phyloP scores from a whole-genome alignment of 228 moss, liverwort and hornwort genomes.

The Sphagnum magellanicum region DNA sequence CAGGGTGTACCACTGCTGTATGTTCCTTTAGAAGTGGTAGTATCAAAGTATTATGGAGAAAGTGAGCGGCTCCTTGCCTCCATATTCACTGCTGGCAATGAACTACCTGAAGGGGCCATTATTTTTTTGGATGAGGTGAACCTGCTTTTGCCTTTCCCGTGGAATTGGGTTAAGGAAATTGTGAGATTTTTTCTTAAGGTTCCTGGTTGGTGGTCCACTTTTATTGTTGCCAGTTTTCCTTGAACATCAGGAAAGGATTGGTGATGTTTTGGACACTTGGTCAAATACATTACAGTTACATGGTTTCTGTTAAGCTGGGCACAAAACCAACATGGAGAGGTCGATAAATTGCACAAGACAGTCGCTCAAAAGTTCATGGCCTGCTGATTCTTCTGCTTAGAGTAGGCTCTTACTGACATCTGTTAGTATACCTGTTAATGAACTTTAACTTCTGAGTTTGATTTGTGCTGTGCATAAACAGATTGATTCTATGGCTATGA shows the following conservation, averaged over 20 bases:
- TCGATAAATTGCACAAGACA: too few species aligned
- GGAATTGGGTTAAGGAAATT: too few species aligned
- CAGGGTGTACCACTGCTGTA: conserved; percentile 72
- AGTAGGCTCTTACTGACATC: not conserved
- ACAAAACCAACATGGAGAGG: too few species aligned
- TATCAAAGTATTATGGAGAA: conserved; percentile 88
- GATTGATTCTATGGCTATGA: conserved; percentile 76
- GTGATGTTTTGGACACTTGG: not conserved
- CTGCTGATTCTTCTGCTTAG: not conserved
- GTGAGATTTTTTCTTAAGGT: too few species aligned
- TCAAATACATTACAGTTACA: too few species aligned
- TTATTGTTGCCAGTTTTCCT: not conserved
- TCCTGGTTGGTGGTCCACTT: not conserved
- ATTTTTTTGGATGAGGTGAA: conserved; percentile 74
- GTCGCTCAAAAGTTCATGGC: too few species aligned
- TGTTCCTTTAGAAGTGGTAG: conserved; percentile 76
- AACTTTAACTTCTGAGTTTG: not conserved
- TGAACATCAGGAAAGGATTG: not conserved
- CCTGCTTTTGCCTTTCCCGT: not conserved
- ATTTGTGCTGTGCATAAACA: conserved; percentile 6
- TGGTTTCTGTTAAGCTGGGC: not conserved
- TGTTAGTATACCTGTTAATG: not conserved
- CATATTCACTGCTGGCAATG: conserved; percentile 74
- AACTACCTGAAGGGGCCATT: conserved; percentile 75
- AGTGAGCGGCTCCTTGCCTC: conserved; percentile 73